Evolutionary conservation across 768 basidiomycete genomes (phyloP).

Genomic region (Phlebiopsis flavidoalba): DNA sequence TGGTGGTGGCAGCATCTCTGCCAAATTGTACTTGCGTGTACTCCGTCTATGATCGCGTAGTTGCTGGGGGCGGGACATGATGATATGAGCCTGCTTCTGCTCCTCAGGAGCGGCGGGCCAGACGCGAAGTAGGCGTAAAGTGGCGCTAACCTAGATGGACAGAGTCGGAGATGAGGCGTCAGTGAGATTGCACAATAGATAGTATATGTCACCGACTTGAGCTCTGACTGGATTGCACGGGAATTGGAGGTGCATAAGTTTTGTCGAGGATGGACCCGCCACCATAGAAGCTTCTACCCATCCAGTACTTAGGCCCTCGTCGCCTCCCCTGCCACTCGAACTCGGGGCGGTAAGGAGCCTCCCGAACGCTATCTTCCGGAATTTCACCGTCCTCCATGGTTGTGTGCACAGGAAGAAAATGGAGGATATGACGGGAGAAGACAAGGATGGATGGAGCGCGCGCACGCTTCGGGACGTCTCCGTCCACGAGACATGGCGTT

Average conservation of each 20-base stretch:
- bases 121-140: slow-evolving; percentile 32
- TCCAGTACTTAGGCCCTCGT: background rate
- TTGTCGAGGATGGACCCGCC: background rate
- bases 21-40: slow-evolving; percentile 70
- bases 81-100: slow-evolving; percentile 27
- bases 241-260: background rate
- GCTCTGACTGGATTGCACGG: background rate
- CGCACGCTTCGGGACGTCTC: background rate
- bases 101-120: slow-evolving; percentile 20
- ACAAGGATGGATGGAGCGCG: background rate
- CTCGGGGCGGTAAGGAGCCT: slow-evolving; percentile 39
- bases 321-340: slow-evolving; percentile 59
- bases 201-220: slow-evolving; percentile 6
- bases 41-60: slow-evolving; percentile 60
- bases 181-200: background rate
- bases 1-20: slow-evolving; percentile 51
- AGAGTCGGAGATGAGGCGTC: background rate
- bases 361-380: slow-evolving; percentile 13
- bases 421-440: background rate
- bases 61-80: slow-evolving; percentile 39
- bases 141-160: slow-evolving; percentile 7
- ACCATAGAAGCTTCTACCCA: background rate
- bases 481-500: no score
- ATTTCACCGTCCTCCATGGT: slow-evolving; percentile 23
- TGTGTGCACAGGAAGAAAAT: background rate